A percentile compares a stretch with the other conserved stretches of the same genome.
These are phyloP conservation scores for Tetradesmus obliquus DNA, from an alignment of 139 green algal species.

Conservation along the genomic window DNA sequence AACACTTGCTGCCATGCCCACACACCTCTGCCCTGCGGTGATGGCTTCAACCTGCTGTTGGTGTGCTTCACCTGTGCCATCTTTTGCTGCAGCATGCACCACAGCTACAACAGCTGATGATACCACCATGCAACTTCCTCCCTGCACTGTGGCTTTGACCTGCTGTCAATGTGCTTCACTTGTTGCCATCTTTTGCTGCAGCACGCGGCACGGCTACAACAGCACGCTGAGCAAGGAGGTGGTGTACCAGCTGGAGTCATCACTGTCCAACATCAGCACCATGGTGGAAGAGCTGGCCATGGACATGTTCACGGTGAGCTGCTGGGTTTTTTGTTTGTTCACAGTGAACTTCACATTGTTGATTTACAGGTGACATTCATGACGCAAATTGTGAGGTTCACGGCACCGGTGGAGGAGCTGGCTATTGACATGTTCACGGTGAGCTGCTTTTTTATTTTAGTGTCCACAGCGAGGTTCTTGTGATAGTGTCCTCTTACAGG, in stretches of 20 bases:
- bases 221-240: slow-evolving; percentile 30
- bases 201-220: slow-evolving; percentile 48
- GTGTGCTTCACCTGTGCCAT: too few relatives aligned
- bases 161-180: neutral
- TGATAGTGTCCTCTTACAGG: too few relatives aligned
- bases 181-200: neutral
- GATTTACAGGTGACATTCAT: too few relatives aligned
- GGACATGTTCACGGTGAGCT: slow-evolving; percentile 41
- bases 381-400: neutral
- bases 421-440: slow-evolving; percentile 39
- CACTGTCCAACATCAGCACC: slow-evolving; percentile 17
- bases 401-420: slow-evolving; percentile 23
- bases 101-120: neutral
- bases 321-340: neutral
- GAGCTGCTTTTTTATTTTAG: too few relatives aligned
- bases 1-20: too few relatives aligned
- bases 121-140: neutral
- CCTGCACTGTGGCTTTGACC: neutral
- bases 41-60: too few relatives aligned
- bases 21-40: too few relatives aligned
- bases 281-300: slow-evolving; percentile 39
- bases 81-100: neutral
- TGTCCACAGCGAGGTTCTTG: too few relatives aligned
- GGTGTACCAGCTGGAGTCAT: slow-evolving; percentile 21
- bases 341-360: neutral